Evolutionary conservation across 2,329 filamentous ascomycete species (phyloP).

Genomic region (Venturia carpophila): DNA sequence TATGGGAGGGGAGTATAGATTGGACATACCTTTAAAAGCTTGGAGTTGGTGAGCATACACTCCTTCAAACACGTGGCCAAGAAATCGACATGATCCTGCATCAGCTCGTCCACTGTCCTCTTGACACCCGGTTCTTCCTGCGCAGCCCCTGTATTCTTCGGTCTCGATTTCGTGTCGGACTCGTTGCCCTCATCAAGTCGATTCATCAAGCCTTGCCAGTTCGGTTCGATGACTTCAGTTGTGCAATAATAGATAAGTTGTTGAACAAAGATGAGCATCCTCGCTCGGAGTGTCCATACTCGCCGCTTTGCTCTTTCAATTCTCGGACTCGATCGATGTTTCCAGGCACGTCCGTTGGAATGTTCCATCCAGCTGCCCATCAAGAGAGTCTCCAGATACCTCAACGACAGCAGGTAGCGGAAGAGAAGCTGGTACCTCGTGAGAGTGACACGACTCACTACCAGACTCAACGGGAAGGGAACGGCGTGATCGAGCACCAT

Average conservation of each 20-base stretch:
- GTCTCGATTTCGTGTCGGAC: slow-evolving; percentile 30
- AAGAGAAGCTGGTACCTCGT: slow-evolving; percentile 95
- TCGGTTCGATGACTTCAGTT: slow-evolving; percentile 92
- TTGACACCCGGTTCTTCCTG: slow-evolving; percentile 42
- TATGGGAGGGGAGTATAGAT: slow-evolving; percentile 1
- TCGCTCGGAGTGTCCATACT: slow-evolving; percentile 81
- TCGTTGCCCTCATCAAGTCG: slow-evolving; percentile 56
- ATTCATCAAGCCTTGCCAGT: slow-evolving; percentile 93
- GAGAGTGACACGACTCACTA: slow-evolving; percentile 94
- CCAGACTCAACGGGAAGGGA: slow-evolving; percentile 88
- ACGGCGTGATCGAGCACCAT: slow-evolving; percentile 90
- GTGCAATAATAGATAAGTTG: slow-evolving; percentile 96
- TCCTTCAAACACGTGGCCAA: slow-evolving; percentile 96
- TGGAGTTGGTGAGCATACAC: slow-evolving; percentile 97
- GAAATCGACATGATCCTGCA: slow-evolving; percentile 99
- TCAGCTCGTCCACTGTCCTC: slow-evolving; percentile 88
- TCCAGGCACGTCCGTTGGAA: slow-evolving; percentile 72
- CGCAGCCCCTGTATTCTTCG: neutral
- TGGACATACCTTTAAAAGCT: slow-evolving; percentile 68
- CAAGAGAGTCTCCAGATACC: slow-evolving; percentile 80
- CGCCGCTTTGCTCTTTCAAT: slow-evolving; percentile 89
- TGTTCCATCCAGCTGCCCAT: slow-evolving; percentile 87
- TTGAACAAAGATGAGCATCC: slow-evolving; percentile 96
- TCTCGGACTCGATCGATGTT: slow-evolving; percentile 63
- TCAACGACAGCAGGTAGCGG: slow-evolving; percentile 81